These are phyloP conservation scores for Solanum sejunctum DNA, from an alignment of 257 asterid genomes.

Conservation along the genomic window DNA sequence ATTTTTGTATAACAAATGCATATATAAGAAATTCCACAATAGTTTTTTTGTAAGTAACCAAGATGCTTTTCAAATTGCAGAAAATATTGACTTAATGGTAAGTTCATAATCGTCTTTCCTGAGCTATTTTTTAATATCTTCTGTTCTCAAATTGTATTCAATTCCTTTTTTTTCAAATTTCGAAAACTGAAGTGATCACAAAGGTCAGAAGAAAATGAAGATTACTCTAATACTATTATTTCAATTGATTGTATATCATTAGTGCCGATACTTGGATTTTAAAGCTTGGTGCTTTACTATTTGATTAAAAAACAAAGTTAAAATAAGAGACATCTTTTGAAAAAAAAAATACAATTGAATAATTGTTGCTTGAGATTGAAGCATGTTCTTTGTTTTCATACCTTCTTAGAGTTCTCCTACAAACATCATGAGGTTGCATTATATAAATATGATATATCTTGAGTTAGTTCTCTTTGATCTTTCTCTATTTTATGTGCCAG, in stretches of 20 bases:
- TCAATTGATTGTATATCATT: background rate
- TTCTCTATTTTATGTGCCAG: background rate
- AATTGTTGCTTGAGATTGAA: background rate
- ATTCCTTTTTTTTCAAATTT: too few relatives aligned
- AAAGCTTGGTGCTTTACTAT: too few relatives aligned
- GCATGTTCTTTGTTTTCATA: background rate
- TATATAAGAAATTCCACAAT: too few relatives aligned
- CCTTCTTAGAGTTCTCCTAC: background rate
- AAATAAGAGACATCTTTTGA: background rate
- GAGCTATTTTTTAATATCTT: too few relatives aligned
- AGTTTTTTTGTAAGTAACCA: too few relatives aligned
- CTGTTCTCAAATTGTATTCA: background rate
- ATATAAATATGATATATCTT: too few relatives aligned
- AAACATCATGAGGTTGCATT: background rate
- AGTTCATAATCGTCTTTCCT: too few relatives aligned
- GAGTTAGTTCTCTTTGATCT: too few relatives aligned
- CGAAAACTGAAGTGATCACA: background rate
- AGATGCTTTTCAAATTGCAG: too few relatives aligned
- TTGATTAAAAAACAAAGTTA: too few relatives aligned
- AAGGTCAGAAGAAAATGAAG: background rate
- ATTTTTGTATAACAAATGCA: too few relatives aligned
- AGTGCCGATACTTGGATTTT: background rate
- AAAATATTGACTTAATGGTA: too few relatives aligned
- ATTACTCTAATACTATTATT: background rate
- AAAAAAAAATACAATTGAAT: background rate